Percentiles rank a stretch among this genome's conserved stretches.
phyloP scores from a whole-genome alignment of 1,284 basidiomycete species.

The Marasmius sp. region DNA sequence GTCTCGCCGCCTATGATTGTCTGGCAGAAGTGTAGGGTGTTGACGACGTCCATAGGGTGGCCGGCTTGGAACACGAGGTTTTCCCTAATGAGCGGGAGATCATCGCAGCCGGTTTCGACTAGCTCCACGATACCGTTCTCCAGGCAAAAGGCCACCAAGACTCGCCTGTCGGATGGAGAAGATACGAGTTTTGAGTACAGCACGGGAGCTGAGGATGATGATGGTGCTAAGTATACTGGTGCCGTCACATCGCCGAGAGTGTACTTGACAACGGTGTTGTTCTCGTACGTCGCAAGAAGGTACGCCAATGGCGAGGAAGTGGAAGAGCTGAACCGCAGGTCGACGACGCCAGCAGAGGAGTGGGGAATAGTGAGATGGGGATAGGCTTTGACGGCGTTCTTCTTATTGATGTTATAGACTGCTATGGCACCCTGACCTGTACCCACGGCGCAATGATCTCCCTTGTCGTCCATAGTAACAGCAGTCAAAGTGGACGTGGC shows the following conservation, averaged over 20 bases:
- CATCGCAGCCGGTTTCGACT: constrained; percentile 46
- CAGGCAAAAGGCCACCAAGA: constrained; percentile 58
- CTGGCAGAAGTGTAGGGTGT: constrained; percentile 50
- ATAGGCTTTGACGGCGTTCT: constrained; percentile 34
- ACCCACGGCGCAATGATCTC: constrained; percentile 61
- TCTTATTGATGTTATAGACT: constrained; percentile 51
- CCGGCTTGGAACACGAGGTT: constrained; percentile 57
- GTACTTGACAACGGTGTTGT: constrained; percentile 58
- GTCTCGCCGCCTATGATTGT: constrained; percentile 48
- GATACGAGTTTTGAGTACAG: constrained; percentile 48
- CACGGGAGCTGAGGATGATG: constrained; percentile 44
- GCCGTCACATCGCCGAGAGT: constrained; percentile 36
- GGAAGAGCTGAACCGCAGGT: constrained; percentile 46
- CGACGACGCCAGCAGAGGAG: constrained; percentile 45
- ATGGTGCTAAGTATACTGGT: constrained; percentile 39
- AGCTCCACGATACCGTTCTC: constrained; percentile 67
- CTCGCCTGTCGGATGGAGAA: constrained; percentile 41
- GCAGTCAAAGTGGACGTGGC: constrained; percentile 51
- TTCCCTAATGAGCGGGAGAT: constrained; percentile 32
- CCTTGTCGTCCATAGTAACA: constrained; percentile 57
- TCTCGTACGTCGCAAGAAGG: constrained; percentile 59
- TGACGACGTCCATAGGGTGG: constrained; percentile 51
- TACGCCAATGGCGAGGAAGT: constrained; percentile 23
- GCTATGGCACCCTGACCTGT: constrained; percentile 61
- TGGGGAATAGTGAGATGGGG: constrained; percentile 47